These are phyloP conservation scores for Colletotrichum magnum DNA, from an alignment of 2,329 filamentous ascomycete species.

Conservation along the genomic window DNA sequence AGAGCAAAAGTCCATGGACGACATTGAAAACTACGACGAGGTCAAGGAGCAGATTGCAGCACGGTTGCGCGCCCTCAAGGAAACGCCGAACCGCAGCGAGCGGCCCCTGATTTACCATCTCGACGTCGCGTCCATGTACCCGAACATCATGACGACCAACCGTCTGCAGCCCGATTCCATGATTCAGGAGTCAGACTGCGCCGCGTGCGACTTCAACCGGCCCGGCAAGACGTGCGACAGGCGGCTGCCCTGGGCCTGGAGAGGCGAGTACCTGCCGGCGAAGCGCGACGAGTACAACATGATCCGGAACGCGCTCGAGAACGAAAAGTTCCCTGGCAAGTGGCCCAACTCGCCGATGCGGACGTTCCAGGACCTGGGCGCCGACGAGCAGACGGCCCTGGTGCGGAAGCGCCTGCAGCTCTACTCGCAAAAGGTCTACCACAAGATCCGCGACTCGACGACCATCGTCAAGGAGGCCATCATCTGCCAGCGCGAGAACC, in stretches of 20 bases:
- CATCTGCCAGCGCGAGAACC: conserved; percentile 97
- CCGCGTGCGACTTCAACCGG: conserved; percentile 97
- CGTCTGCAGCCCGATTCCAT: conserved; percentile 98
- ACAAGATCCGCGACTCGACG: conserved; percentile 97
- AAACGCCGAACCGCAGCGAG: conserved; percentile 87
- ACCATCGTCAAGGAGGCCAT: conserved; percentile 96
- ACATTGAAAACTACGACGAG: conserved; percentile 86
- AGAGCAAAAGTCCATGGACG: conserved; percentile 85
- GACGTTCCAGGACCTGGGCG: conserved; percentile 83
- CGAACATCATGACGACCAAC: conserved; percentile 99
- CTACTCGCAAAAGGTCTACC: conserved; percentile 99
- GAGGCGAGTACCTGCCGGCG: conserved; percentile 95
- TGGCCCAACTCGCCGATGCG: conserved; percentile 77
- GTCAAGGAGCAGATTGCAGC: conserved; percentile 86
- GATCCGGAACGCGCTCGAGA: conserved; percentile 92
- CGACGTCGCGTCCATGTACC: conserved; percentile 99
- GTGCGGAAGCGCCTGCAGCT: conserved; percentile 90
- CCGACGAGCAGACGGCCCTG: conserved; percentile 85
- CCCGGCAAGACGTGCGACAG: conserved; percentile 98
- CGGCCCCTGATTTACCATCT: conserved; percentile 95
- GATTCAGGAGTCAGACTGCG: conserved; percentile 96
- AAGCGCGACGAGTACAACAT: conserved; percentile 99
- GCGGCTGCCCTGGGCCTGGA: conserved; percentile 96
- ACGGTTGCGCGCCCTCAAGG: conserved; percentile 79
- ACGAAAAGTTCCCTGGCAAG: conserved; percentile 91